Percentiles rank a stretch among this genome's conserved stretches.
phyloP scores from a whole-genome alignment of 768 basidiomycete species.

The Suillus americanus region DNA sequence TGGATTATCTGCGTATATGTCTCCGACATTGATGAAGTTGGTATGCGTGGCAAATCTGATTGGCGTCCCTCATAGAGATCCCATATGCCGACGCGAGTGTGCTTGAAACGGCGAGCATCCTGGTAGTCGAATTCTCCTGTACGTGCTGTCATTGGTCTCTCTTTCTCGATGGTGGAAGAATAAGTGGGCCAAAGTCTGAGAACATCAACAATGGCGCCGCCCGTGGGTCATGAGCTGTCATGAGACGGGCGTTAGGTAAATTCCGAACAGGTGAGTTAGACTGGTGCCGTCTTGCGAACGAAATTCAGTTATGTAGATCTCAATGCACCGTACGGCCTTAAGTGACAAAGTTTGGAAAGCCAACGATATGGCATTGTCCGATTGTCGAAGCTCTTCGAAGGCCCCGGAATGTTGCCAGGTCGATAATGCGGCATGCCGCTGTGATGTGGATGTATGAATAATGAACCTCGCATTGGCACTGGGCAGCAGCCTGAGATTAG shows the following conservation, averaged over 20 bases:
- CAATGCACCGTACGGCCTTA: too few species aligned
- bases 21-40: slow-evolving; percentile 45
- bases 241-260: background rate
- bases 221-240: too few species aligned
- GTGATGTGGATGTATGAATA: too few species aligned
- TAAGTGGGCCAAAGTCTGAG: background rate
- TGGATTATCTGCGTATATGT: slow-evolving; percentile 45
- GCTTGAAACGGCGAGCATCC: background rate
- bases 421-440: too few species aligned
- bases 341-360: too few species aligned
- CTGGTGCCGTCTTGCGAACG: too few species aligned
- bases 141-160: background rate
- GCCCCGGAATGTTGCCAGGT: too few species aligned
- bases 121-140: background rate
- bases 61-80: slow-evolving; percentile 67
- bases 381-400: too few species aligned
- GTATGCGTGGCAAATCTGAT: slow-evolving; percentile 37
- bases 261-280: background rate
- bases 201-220: background rate
- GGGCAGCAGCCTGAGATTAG: too few species aligned
- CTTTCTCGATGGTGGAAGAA: background rate
- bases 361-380: too few species aligned
- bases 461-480: too few species aligned
- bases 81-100: slow-evolving; percentile 60
- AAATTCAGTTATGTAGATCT: too few species aligned